Evolutionary conservation across 2,329 filamentous ascomycete species (phyloP), one percentile per base, ranked within the genome.

Genomic region (Monilinia fructicola): DNA sequence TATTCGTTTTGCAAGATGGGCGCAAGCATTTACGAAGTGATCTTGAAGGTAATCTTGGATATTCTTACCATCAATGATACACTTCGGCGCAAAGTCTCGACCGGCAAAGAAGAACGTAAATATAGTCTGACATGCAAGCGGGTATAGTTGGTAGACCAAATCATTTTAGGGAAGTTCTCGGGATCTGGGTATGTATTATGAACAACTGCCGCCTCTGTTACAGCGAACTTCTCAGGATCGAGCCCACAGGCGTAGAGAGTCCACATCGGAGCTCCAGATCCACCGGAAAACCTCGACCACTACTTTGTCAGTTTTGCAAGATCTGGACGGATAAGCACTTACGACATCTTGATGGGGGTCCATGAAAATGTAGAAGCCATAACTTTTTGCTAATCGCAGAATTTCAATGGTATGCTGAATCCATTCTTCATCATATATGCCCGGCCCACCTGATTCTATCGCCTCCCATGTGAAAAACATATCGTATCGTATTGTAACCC

Each of bases 381-480:
- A 98, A 48, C 87, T 84, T 76, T 93, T 97, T 48, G 93, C 93
- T 70, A 93, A 82, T 66, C 93, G 85, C 72, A 99, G 79, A 14
- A 97, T 82, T 50, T 91, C 85, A 71, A 99, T 92, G 0, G 95
- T 99, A 77, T 96, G 92, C 71, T 91, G 84, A 71, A 98, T 93
- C 85, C 91, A 99, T 69, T 91, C 89, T 76, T 99, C 92, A 74
- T 99, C 96, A 77, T 98, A 99, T 74, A 86, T 88, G 1, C 93
- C 92, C 0, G 96, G 95, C 0, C 94, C 94, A 1, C 88, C 88
- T 67, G 95, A 90, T 79, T 99, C 95, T 76, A 99, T 90, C n/a
- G 95, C 94, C 79, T 99, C 95, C 95, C 95, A 99, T 0, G 95
- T 98, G 77, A 98, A 99, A 99, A 72, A 99, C 83, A 78, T 99